Percentiles rank a stretch among this genome's conserved stretches.
Conservation (phyloP, 2,329 filamentous ascomycete genomes). For the Penicillium sclerotigenum region DNA sequence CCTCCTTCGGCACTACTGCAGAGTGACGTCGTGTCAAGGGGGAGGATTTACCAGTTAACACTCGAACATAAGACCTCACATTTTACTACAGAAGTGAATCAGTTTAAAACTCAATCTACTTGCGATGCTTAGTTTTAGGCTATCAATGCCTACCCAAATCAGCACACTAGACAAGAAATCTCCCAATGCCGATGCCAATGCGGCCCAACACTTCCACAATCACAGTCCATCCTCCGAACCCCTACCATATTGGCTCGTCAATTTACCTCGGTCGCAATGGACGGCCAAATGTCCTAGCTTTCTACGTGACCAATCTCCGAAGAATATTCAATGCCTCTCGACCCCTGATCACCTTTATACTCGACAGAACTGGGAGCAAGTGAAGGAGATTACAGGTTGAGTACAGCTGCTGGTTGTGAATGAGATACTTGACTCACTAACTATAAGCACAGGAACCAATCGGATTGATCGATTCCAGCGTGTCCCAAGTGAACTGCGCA, state of each 20-base stretch:
- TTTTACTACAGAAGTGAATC: neutral
- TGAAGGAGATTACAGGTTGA: slow-evolving; percentile 58
- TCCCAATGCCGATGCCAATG: slow-evolving; percentile 14
- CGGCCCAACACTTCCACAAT: slow-evolving; percentile 13
- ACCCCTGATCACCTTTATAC: slow-evolving; percentile 67
- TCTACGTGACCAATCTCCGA: slow-evolving; percentile 60
- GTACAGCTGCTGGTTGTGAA: slow-evolving; percentile 12
- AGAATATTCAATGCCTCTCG: slow-evolving; percentile 67
- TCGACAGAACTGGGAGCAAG: slow-evolving; percentile 66
- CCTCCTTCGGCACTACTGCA: slow-evolving; percentile 3
- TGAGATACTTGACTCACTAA: neutral
- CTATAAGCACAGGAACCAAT: slow-evolving; percentile 53
- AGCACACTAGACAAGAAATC: slow-evolving; percentile 25
- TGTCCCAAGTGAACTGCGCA: slow-evolving; percentile 70
- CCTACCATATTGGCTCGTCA: slow-evolving; percentile 77
- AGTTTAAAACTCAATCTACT: neutral
- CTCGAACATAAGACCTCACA: neutral
- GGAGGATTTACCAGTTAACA: neutral
- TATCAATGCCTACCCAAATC: slow-evolving; percentile 21
- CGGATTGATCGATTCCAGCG: slow-evolving; percentile 74
- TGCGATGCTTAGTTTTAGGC: slow-evolving; percentile 11
- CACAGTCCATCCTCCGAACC: slow-evolving; percentile 12
- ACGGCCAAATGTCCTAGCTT: slow-evolving; percentile 68
- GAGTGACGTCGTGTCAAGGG: slow-evolving; percentile 7
- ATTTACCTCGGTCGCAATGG: slow-evolving; percentile 63